Evolutionary conservation across 1,139 yeast genomes (phyloP), one percentile per base, ranked within the genome.

Genomic region (Scheffersomyces illinoinensis): DNA sequence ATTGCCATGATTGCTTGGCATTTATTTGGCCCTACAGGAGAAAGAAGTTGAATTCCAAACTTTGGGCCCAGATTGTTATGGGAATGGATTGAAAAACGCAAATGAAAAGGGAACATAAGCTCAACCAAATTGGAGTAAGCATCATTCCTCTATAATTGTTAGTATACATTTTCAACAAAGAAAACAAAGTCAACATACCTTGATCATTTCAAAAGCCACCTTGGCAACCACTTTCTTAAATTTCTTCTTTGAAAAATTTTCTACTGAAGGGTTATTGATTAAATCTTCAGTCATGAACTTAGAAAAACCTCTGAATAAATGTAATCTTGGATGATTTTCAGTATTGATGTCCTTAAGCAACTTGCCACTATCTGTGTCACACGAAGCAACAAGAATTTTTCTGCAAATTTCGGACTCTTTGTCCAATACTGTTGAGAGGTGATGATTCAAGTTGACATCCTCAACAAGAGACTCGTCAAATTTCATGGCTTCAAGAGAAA

Each of bases 91-190:
- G 89, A 85, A 52, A 85, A 74, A 63, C 90, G 76, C 67, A 85
- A 69, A 64, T 85, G 88, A 66, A 83, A 83, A 6, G 90, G 90
- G 59, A 86, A 85, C 55, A 85, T 70, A 62, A 85, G 71, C 61
- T 85, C 89, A 53, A 86, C 88, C 66, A 85, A 74, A 67, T 86
- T 86, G 3, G 89, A 85, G 66, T 86, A 85, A 6, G 90, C 89
- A 67, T 86, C 90, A 66, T 86, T 86, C 62, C 89, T 73, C 68
- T 69, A 63, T 21, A 47, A 12, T 23, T 24, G 68, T 66, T 64
- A 64, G 66, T 66, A 63, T 18, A 6, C 43, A 33, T 33, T 17
- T 33, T 33, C 14, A 33, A 2, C 14, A 12, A 12, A 24, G n/a
- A 14, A 21, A 23, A 26, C 23, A 47, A 26, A 23, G 12, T 21